Conservation (phyloP, 495 filamentous ascomycete genomes). For the Penicillium simplicissimum region DNA sequence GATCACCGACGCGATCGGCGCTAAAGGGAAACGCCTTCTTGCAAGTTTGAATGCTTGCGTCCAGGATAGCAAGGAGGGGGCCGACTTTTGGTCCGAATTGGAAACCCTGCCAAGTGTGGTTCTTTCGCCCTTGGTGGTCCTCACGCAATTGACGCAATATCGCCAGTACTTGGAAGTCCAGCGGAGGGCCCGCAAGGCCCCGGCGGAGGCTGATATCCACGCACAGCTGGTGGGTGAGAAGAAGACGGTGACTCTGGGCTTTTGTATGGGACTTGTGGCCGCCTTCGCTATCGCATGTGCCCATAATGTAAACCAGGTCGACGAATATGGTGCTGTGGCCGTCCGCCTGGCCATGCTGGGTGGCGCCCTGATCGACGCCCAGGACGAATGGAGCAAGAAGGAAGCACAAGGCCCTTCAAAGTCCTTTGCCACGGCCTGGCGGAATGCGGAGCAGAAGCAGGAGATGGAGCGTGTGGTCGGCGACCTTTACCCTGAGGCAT, state of each 20-base stretch:
- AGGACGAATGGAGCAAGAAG: constrained; percentile 33
- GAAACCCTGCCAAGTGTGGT: neutral
- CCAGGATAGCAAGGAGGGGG: neutral
- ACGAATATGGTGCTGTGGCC: constrained; percentile 39
- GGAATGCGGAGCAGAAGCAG: constrained; percentile 13
- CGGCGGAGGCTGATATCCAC: neutral
- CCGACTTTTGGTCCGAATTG: neutral
- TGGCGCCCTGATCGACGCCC: constrained; percentile 45
- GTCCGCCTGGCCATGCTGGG: constrained; percentile 40
- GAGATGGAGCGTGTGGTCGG: constrained; percentile 26
- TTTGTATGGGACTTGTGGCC: constrained; percentile 47
- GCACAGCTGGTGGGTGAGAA: constrained; percentile 13
- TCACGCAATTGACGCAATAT: constrained; percentile 34
- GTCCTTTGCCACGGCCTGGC: constrained; percentile 35
- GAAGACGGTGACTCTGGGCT: constrained; percentile 35
- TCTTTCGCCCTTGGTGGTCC: constrained; percentile 29
- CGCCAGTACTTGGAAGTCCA: constrained; percentile 14
- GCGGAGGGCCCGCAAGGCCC: neutral
- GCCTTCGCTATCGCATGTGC: constrained; percentile 40
- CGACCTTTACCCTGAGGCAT: constrained; percentile 28
- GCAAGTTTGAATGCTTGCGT: neutral
- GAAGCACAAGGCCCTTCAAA: constrained; percentile 7
- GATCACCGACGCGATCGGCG: neutral
- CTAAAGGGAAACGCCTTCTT: neutral
- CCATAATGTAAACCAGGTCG: constrained; percentile 22